Conservation (phyloP, 2,329 filamentous ascomycete genomes). For the Verticillium dahliae region DNA sequence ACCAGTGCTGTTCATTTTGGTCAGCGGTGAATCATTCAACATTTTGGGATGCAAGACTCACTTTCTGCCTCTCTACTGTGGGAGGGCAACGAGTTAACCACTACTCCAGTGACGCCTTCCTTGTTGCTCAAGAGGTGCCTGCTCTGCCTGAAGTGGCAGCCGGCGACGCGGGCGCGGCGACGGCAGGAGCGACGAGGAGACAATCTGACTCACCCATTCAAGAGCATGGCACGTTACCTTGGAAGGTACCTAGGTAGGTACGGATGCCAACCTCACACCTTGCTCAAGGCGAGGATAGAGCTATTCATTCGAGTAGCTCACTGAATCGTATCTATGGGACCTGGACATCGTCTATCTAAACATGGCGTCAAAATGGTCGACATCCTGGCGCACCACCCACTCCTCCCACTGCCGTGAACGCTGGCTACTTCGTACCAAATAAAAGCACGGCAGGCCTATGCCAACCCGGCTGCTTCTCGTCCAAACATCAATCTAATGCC, state of each 20-base stretch:
- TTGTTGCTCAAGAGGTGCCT: neutral
- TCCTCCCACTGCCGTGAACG: too few species aligned
- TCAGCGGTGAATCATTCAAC: neutral
- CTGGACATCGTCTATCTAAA: too few species aligned
- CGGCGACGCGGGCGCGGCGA: neutral
- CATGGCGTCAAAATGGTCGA: too few species aligned
- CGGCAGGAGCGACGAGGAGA: neutral
- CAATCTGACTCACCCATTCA: neutral
- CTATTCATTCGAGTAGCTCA: too few species aligned
- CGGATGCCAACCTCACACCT: too few species aligned
- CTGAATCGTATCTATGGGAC: too few species aligned
- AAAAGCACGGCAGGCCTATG: too few species aligned
- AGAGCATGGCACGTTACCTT: neutral
- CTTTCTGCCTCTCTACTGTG: constrained; percentile 5
- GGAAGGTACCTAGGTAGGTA: neutral
- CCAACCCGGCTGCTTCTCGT: too few species aligned
- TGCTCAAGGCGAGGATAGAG: too few species aligned
- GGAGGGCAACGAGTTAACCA: constrained; percentile 11
- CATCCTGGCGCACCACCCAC: too few species aligned
- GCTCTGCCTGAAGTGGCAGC: neutral
- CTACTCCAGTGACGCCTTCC: constrained; percentile 8
- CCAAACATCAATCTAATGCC: too few species aligned
- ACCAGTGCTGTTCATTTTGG: constrained; percentile 2
- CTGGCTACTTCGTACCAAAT: too few species aligned
- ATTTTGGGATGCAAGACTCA: neutral